Base-by-base conservation (phyloP, 2,329 filamentous ascomycete species). In the Ceratocystis destructans region DNA sequence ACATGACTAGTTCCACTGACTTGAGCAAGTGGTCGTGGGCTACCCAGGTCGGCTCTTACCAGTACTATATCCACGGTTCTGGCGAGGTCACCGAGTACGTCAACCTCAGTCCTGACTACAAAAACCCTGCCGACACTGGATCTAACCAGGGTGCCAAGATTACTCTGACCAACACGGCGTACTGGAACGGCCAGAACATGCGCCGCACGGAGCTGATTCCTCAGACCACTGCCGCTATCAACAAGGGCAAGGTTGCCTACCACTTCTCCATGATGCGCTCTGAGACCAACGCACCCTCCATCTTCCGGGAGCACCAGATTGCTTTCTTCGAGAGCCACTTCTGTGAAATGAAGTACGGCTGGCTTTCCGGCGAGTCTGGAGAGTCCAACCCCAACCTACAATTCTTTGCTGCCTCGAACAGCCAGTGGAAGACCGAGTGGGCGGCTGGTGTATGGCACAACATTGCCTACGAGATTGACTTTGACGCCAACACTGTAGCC, bases 61-160 rank as follows among this genome's bases (percentile, higher is more conserved):
- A 89, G 74, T 89, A 87, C 78, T 89, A 89, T 77, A 89, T 89
- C 73, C 87, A 90, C 76, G 87, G 87, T 45, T 76, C 77, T 4
- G 80, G 78, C 7, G 64, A 76, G 0, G 79, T 83, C 7, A 78
- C 78, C 25, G 76, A 81, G 71, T 88, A 89, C 74, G 79, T 88
- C 70, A 83, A 83, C 70, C 77, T 88, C 1, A 81, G 79, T 1
- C 74, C 83, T 0, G 74, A 75, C 67, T 85, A 79, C 79, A 87
- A 86, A 76, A 88, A 88, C 75, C 82, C 85, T 0, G 81, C 80
- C 70, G 86, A 89, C 73, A 78, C 77, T 0, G 78, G 77, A 62
- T 85, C 83, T 62, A 80, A 77, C 45, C 82, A 88, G 74, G 87
- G 87, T 20, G 83, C 82, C 70, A 86, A 87, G 72, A 83, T 90